phyloP scores from a whole-genome alignment of 441 rosid genomes.

The Daphne laureola region DNA sequence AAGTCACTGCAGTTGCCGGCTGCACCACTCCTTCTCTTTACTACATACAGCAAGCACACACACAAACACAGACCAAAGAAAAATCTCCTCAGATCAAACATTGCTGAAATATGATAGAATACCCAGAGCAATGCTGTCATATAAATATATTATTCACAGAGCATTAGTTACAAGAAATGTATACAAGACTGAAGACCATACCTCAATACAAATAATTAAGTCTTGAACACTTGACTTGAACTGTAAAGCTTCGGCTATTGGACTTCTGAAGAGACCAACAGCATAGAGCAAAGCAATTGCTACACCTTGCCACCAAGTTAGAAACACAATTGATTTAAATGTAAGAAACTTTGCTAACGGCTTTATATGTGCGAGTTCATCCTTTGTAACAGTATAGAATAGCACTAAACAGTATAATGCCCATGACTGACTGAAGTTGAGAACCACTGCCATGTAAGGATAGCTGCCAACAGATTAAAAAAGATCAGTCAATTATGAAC shows the following conservation, averaged over 20 bases:
- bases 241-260: slow-evolving; percentile 78
- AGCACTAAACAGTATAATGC: slow-evolving; percentile 96
- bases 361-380: slow-evolving; percentile 84
- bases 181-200: slow-evolving; percentile 31
- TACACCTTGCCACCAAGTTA: slow-evolving; percentile 99
- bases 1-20: too few relatives aligned
- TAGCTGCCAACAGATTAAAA: slow-evolving; percentile 51
- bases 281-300: slow-evolving; percentile 84
- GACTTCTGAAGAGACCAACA: slow-evolving; percentile 80
- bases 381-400: slow-evolving; percentile 82
- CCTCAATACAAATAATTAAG: slow-evolving; percentile 99
- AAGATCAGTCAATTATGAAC: slow-evolving; percentile 13
- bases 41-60: too few relatives aligned
- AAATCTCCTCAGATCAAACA: too few relatives aligned
- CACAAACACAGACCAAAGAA: too few relatives aligned
- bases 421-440: slow-evolving; percentile 98
- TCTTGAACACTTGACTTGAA: slow-evolving; percentile 91
- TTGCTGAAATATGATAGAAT: too few relatives aligned
- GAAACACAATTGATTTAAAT: slow-evolving; percentile 91
- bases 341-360: slow-evolving; percentile 93
- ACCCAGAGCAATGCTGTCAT: too few relatives aligned
- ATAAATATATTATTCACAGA: neutral
- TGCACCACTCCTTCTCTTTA: too few relatives aligned
- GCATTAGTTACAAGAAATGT: slow-evolving; percentile 8
- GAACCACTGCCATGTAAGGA: slow-evolving; percentile 89